Conservation (phyloP, 2,329 filamentous ascomycete species). For the Lachnellula cervina region DNA sequence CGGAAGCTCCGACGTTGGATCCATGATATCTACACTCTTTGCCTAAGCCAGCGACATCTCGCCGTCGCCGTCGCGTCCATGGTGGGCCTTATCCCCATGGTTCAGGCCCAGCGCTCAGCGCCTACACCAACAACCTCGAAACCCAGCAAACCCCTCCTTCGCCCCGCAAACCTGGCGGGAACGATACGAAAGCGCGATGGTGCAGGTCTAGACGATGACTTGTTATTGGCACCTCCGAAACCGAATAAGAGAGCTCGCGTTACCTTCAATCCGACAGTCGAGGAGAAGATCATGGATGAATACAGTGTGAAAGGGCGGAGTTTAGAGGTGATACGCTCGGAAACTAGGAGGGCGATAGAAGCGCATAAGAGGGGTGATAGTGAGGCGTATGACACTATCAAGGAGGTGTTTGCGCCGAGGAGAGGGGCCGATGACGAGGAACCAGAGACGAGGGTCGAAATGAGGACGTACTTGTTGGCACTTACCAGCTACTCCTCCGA, state of each 20-base stretch:
- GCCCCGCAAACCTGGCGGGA: constrained; percentile 23
- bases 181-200: constrained; percentile 27
- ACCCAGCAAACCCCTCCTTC: constrained; percentile 28
- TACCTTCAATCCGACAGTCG: constrained; percentile 30
- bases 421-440: constrained; percentile 19
- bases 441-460: constrained; percentile 30
- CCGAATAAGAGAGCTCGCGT: constrained; percentile 28
- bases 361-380: constrained; percentile 52
- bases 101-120: constrained; percentile 7
- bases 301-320: constrained; percentile 23
- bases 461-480: constrained; percentile 58
- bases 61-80: constrained; percentile 13
- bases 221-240: constrained; percentile 20
- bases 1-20: background rate
- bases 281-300: constrained; percentile 31
- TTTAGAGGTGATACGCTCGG: constrained; percentile 27
- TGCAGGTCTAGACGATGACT: constrained; percentile 24
- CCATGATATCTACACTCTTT: constrained; percentile 12
- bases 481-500: constrained; percentile 57
- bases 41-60: constrained; percentile 2
- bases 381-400: constrained; percentile 57
- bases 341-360: constrained; percentile 41
- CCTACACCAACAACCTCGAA: constrained; percentile 10
- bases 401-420: constrained; percentile 45
- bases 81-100: constrained; percentile 22